Evolutionary conservation across 768 basidiomycete species (phyloP).

Genomic region (Paxillus involutus): DNA sequence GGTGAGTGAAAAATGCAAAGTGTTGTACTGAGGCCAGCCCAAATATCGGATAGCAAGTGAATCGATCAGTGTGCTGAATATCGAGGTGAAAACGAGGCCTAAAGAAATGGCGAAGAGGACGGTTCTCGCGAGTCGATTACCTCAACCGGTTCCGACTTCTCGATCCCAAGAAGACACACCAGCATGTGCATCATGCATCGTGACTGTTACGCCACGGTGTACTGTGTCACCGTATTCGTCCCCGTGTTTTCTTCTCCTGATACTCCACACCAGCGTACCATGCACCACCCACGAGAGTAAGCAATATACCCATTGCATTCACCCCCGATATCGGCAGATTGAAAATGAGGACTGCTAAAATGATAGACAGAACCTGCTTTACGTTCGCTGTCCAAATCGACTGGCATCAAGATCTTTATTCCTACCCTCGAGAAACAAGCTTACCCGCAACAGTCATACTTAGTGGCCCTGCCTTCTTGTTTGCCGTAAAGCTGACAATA

Average conservation of each 20-base stretch:
- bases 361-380: constrained; percentile 90
- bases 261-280: constrained; percentile 75
- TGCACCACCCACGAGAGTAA: constrained; percentile 86
- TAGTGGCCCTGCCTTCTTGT: constrained; percentile 84
- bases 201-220: background rate
- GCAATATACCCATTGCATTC: constrained; percentile 79
- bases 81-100: background rate
- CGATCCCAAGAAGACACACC: too few relatives aligned
- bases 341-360: constrained; percentile 83
- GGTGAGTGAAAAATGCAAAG: background rate
- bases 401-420: background rate
- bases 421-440: constrained; percentile 22
- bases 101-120: background rate
- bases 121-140: background rate
- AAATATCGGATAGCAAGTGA: background rate
- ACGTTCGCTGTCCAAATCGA: constrained; percentile 62
- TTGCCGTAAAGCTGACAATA: constrained; percentile 94
- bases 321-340: constrained; percentile 73
- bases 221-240: constrained; percentile 7
- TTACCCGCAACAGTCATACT: constrained; percentile 89
- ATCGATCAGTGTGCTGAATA: background rate
- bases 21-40: background rate
- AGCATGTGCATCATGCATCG: background rate
- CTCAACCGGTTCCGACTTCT: too few relatives aligned
- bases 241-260: constrained; percentile 39